phyloP scores from a whole-genome alignment of 2,329 filamentous ascomycete genomes.

The Colletotrichum liriopes region DNA sequence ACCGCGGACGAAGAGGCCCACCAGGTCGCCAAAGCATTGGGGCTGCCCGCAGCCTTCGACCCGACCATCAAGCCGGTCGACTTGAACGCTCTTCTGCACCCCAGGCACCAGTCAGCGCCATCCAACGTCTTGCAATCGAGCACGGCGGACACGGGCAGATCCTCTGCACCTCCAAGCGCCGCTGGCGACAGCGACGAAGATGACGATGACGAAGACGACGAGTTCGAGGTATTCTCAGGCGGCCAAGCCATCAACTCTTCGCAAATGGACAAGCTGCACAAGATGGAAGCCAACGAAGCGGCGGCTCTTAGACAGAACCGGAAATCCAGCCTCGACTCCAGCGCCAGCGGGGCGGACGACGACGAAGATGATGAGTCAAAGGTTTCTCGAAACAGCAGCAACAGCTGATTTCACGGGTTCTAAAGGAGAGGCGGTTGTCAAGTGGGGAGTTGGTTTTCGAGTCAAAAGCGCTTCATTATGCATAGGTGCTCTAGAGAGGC shows the following conservation, averaged over 20 bases:
- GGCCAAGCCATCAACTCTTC: constrained; percentile 61
- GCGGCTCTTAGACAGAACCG: constrained; percentile 60
- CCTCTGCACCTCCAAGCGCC: constrained; percentile 29
- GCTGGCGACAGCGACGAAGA: constrained; percentile 62
- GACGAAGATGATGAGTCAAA: constrained; percentile 55
- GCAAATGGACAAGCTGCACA: constrained; percentile 69
- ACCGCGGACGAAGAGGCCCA: constrained; percentile 76
- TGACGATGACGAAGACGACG: constrained; percentile 59
- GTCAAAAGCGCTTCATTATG: neutral
- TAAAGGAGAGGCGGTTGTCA: constrained; percentile 31
- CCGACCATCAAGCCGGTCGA: constrained; percentile 74
- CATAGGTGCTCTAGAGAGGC: constrained; percentile 15
- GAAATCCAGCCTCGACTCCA: constrained; percentile 50
- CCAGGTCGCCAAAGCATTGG: constrained; percentile 74
- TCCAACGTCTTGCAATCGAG: constrained; percentile 19
- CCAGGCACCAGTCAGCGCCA: constrained; percentile 31
- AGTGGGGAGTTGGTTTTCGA: neutral
- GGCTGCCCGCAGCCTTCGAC: constrained; percentile 74
- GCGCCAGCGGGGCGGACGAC: constrained; percentile 47
- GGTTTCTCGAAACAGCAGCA: constrained; percentile 38
- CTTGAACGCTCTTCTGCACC: constrained; percentile 47
- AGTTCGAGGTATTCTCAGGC: constrained; percentile 59
- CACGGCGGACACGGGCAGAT: constrained; percentile 2
- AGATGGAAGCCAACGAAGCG: constrained; percentile 74
- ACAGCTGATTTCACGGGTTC: constrained; percentile 16